These are phyloP conservation scores for Globisporangium uncinulatum DNA, from an alignment of 352 stramenopile genomes.

Conservation along the genomic window DNA sequence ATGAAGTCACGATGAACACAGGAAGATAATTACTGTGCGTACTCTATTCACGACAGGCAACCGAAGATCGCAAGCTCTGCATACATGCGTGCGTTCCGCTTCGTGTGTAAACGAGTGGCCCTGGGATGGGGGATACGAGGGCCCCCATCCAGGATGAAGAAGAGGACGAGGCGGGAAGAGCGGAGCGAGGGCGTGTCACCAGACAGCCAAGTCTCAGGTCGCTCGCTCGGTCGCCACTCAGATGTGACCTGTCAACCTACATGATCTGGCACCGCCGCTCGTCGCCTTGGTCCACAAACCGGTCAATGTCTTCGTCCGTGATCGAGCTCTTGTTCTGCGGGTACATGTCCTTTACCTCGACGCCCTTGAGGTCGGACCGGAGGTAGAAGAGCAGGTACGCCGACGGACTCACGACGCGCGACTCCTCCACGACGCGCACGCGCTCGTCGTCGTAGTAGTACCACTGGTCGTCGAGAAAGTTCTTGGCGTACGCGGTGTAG, in stretches of 20 bases:
- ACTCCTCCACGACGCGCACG: constrained; percentile 80
- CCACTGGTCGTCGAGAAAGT: constrained; percentile 86
- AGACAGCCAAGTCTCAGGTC: background rate
- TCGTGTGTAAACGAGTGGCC: constrained; percentile 1
- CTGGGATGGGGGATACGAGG: background rate
- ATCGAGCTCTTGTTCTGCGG: constrained; percentile 83
- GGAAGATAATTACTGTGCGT: constrained; percentile 1
- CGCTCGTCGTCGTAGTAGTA: constrained; percentile 90
- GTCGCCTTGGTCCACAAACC: constrained; percentile 80
- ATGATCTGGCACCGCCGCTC: constrained; percentile 80
- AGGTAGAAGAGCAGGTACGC: constrained; percentile 93
- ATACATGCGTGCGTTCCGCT: background rate
- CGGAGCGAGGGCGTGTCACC: background rate
- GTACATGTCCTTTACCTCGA: constrained; percentile 81
- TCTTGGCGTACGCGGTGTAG: constrained; percentile 87
- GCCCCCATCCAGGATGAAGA: background rate
- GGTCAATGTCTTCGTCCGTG: constrained; percentile 87
- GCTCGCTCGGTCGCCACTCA: background rate
- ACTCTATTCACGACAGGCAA: constrained; percentile 1
- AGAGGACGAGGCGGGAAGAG: background rate
- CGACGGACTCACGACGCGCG: constrained; percentile 77
- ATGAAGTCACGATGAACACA: background rate
- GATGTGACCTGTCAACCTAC: constrained; percentile 21
- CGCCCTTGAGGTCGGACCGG: constrained; percentile 81
- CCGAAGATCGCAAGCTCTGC: background rate